phyloP scores from a whole-genome alignment of 2,329 filamentous ascomycete genomes.

The Ceratocystis papillata region DNA sequence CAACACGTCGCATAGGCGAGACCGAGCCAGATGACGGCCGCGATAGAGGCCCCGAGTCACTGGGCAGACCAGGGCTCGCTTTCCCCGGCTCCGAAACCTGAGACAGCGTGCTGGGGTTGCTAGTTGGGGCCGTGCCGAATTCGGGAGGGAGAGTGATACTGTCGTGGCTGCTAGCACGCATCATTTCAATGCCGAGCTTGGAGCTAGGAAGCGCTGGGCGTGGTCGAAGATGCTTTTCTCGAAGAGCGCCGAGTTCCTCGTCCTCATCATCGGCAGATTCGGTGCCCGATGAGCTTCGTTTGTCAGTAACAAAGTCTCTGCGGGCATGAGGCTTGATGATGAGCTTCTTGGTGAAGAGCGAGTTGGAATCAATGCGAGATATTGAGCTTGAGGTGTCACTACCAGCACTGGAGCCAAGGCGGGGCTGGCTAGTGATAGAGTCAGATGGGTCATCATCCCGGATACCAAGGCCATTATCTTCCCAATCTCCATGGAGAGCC shows the following conservation, averaged over 20 bases:
- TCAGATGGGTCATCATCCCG: slow-evolving; percentile 41
- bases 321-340: slow-evolving; percentile 17
- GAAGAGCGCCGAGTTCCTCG: slow-evolving; percentile 60
- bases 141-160: slow-evolving; percentile 52
- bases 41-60: background rate
- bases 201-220: slow-evolving; percentile 60
- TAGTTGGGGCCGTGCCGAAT: slow-evolving; percentile 29
- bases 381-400: slow-evolving; percentile 17
- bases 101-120: background rate
- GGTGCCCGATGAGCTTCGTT: slow-evolving; percentile 39
- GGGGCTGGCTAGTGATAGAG: slow-evolving; percentile 29
- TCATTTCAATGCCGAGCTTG: slow-evolving; percentile 93
- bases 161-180: slow-evolving; percentile 89
- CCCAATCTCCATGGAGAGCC: slow-evolving; percentile 59
- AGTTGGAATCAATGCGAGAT: slow-evolving; percentile 13
- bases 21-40: slow-evolving; percentile 18
- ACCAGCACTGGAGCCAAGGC: slow-evolving; percentile 11
- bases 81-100: background rate
- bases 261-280: slow-evolving; percentile 94
- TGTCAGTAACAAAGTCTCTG: slow-evolving; percentile 43
- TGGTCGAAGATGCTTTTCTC: slow-evolving; percentile 40
- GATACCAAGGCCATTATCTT: slow-evolving; percentile 54
- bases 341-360: slow-evolving; percentile 18
- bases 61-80: background rate
- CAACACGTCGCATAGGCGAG: slow-evolving; percentile 2